Evolutionary conservation across 805 yeast genomes (phyloP).

Genomic region (Yarrowia hollandica): DNA sequence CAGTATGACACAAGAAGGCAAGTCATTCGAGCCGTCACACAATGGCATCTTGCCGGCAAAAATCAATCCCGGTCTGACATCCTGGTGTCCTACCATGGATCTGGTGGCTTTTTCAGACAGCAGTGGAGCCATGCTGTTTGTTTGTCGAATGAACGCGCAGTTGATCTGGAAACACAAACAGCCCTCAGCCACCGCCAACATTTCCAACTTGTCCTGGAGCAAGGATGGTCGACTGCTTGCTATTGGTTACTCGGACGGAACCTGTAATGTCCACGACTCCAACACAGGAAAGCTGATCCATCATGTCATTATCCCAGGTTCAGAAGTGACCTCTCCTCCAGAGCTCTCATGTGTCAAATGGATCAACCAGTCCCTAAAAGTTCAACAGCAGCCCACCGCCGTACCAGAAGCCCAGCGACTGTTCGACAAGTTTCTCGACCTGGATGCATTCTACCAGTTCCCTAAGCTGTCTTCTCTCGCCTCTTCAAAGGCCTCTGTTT

Average conservation of each 20-base stretch:
- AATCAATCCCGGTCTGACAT: conserved; percentile 37
- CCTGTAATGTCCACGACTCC: conserved; percentile 49
- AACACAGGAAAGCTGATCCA: conserved; percentile 48
- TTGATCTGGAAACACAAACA: conserved; percentile 49
- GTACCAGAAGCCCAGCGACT: conserved; percentile 33
- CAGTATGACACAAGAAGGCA: neutral
- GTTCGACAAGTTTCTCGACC: conserved; percentile 36
- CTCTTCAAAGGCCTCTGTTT: conserved; percentile 7
- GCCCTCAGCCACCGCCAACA: neutral
- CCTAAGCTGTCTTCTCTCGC: conserved; percentile 26
- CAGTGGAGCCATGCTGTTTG: conserved; percentile 51
- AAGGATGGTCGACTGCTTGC: conserved; percentile 47
- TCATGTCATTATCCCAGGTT: conserved; percentile 12
- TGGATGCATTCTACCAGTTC: conserved; percentile 36
- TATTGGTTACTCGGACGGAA: conserved; percentile 48
- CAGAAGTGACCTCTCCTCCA: neutral
- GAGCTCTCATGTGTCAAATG: conserved; percentile 39
- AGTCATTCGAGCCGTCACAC: conserved; percentile 19
- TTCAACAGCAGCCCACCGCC: conserved; percentile 38
- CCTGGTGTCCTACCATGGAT: conserved; percentile 54
- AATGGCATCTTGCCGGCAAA: conserved; percentile 33
- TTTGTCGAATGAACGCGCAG: conserved; percentile 56
- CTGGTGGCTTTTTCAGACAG: conserved; percentile 47
- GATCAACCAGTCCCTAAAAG: conserved; percentile 43
- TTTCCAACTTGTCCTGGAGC: conserved; percentile 40